A percentile compares a stretch with the other conserved stretches of the same genome.
phyloP scores from a whole-genome alignment of 768 basidiomycete species.

The Kondoa malvinella region DNA sequence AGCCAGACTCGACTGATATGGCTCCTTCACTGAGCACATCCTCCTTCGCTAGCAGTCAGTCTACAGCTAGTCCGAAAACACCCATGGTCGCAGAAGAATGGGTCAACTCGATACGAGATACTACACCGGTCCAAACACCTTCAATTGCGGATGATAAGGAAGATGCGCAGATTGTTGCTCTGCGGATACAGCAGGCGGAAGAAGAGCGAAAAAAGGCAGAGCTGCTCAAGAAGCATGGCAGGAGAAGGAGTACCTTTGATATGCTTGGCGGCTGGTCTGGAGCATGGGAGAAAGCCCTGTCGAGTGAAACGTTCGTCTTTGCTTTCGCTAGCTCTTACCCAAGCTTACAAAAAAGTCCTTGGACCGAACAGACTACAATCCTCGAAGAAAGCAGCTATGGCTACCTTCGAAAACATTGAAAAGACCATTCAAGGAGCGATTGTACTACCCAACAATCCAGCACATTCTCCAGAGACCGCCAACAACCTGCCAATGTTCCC shows the following conservation, averaged over 20 bases:
- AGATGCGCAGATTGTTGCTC: too few relatives aligned
- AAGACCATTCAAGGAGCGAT: constrained; percentile 1
- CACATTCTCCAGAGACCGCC: too few relatives aligned
- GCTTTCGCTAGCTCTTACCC: background rate
- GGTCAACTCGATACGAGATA: too few relatives aligned
- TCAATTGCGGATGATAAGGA: too few relatives aligned
- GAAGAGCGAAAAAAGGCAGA: background rate
- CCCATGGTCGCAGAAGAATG: background rate
- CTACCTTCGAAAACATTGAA: constrained; percentile 15
- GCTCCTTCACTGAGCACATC: background rate
- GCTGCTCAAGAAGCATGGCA: background rate
- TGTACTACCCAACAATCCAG: background rate
- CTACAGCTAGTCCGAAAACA: background rate
- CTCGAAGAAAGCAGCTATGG: constrained; percentile 10
- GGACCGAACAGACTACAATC: constrained; percentile 3
- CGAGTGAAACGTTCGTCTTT: constrained; percentile 5
- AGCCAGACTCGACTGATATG: background rate
- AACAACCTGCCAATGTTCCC: too few relatives aligned
- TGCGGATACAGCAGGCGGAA: background rate
- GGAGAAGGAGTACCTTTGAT: constrained; percentile 2
- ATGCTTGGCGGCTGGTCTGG: background rate
- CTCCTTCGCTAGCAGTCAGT: background rate
- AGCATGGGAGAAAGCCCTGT: constrained; percentile 9
- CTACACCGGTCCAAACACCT: too few relatives aligned
- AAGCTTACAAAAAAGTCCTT: background rate